Evolutionary conservation across 768 basidiomycete species (phyloP), one percentile per base, ranked within the genome.

Genomic region (Obba rivulosa): DNA sequence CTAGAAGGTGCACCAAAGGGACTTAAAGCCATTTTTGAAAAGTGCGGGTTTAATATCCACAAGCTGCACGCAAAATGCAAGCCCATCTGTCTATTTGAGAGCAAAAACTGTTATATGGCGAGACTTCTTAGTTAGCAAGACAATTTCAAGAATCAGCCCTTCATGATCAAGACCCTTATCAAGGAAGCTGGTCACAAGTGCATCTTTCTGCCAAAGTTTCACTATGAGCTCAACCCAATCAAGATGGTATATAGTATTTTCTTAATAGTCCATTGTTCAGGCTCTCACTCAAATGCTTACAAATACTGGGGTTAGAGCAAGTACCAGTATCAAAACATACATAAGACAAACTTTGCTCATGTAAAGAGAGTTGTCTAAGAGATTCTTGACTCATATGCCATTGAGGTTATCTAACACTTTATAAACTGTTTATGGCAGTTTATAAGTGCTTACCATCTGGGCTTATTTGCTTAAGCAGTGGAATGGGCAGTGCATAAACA

Each of bases 211-310:
- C 69, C 68, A 1, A 75, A 75, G 55, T 75, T 72, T 55, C 71
- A 76, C 43, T 74, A 71, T 56, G 67, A 76, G 55, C 60, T 75
- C 4, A 75, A 76, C 56, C 68, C 69, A 14, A 76, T 76, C 57
- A 71, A 75, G 57, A 70, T 73, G 67, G 67, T 65, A 48, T n/a
- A n/a, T n/a, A 49, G 66, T 51, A 16, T 34, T n/a, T 39, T 41
- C 38, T 11, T 45, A 20, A 5, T 23, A 7, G 17, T n/a, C 5
- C 24, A 21, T 8, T 18, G 28, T 34, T 43, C 43, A 20, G 35
- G 45, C 20, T 41, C 43, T 22, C 16, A 34, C 18, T n/a, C n/a
- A 14, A 21, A 14, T 23, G 10, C 38, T 14, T 23, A 34, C n/a
- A 18, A 55, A 51, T 53, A 69, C 39, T 70, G 67, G 66, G 65